phyloP scores from a whole-genome alignment of 2,329 filamentous ascomycete species.

The Diaporthe capsici region DNA sequence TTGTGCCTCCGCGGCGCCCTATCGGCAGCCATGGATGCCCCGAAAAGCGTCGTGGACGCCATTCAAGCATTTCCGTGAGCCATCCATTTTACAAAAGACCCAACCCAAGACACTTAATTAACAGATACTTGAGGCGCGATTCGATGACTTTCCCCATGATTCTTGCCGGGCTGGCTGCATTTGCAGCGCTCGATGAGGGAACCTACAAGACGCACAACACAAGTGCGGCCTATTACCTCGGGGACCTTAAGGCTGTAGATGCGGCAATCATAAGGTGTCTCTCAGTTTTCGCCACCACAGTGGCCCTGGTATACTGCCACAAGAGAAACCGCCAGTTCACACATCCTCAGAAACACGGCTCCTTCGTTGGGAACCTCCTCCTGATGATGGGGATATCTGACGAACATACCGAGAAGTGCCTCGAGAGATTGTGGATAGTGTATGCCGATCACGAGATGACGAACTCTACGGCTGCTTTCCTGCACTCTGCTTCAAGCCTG shows the following conservation, averaged over 20 bases:
- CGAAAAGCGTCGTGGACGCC: constrained; percentile 64
- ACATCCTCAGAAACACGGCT: constrained; percentile 58
- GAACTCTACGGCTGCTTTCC: constrained; percentile 67
- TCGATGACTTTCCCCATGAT: neutral
- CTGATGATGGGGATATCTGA: constrained; percentile 66
- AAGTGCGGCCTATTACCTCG: neutral
- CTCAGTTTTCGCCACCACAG: constrained; percentile 65
- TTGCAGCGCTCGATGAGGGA: neutral
- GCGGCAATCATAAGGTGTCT: constrained; percentile 54
- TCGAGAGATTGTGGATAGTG: constrained; percentile 68
- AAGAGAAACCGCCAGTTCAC: constrained; percentile 56
- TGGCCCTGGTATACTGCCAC: constrained; percentile 49
- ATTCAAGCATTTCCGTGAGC: constrained; percentile 62
- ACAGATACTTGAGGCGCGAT: neutral
- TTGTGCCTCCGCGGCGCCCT: constrained; percentile 60
- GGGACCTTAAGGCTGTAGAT: neutral
- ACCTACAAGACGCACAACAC: neutral
- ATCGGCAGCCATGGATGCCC: constrained; percentile 64
- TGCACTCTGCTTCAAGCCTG: constrained; percentile 68
- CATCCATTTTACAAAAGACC: constrained; percentile 54
- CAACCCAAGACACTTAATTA: neutral
- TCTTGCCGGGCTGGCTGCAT: neutral
- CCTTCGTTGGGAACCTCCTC: constrained; percentile 68
- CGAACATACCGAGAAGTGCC: constrained; percentile 58
- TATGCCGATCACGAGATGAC: constrained; percentile 73